Base-by-base conservation (phyloP, 2,329 filamentous ascomycete genomes). In the Phyllosticta citriasiana region DNA sequence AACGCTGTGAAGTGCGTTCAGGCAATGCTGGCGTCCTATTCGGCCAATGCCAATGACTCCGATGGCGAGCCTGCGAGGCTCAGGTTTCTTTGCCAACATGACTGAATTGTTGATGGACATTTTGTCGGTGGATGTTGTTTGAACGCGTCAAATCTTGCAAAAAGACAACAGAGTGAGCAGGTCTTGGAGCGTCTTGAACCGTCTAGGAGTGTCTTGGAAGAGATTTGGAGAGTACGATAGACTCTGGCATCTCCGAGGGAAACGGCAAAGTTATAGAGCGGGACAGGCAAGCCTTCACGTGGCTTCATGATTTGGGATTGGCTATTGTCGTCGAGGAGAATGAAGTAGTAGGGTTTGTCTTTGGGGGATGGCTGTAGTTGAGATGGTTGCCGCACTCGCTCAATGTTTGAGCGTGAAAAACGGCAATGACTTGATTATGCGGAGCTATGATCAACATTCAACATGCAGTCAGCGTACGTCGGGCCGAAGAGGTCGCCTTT, bases 11-110 rank as follows among this genome's bases (percentile, higher is more conserved):
- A 80, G 70, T 62, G 80, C 76, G 65, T 79, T 80, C 55, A 78
- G 68, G 58, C 78, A 80, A 69, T 82, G 79, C n/a, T 79, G 75
- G 62, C 77, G 75, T 55, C 79, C 80, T 78, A 82, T 82, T 65
- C 80, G 78, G 33, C 80, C 79, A 56, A 82, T 77, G 55, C 80
- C 79, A 50, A 77, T 77, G 57, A 77, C 77, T 59, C 73, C 79
- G 64, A 81, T 70, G 64, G 76, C 64, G n/a, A 70, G 65, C 61
- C 64, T 67, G 53, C 61, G 63, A 35, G 66, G 68, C 30, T 57
- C 59, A 2, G 24, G 22, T 30, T 51, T 40, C 40, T 57, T 61
- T 22, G 25, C 16, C 40, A 47, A 47, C 16, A n/a, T n/a, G 40
- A 16, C 6, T 6, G 40, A 47, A 47, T 4, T n/a, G 40, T 47